Evolutionary conservation across 495 filamentous ascomycete genomes (phyloP).

Genomic region (Aspergillus ostianus): DNA sequence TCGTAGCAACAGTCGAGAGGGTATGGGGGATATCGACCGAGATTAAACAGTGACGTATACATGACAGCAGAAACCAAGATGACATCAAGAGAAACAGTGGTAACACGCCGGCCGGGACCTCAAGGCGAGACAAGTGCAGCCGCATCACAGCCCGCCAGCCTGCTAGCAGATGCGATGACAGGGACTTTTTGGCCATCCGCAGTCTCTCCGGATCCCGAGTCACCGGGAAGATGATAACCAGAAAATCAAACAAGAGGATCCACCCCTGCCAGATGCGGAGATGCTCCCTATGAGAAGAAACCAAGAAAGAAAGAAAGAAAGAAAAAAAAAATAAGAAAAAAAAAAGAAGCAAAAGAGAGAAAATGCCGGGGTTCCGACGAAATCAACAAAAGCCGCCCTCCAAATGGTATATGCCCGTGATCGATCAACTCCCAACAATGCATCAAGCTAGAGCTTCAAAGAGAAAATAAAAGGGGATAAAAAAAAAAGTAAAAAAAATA

Average conservation of each 20-base stretch:
- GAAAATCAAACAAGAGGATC: constrained; percentile 6
- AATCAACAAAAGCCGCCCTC: constrained; percentile 27
- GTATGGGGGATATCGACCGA: constrained; percentile 12
- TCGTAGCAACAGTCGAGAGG: constrained; percentile 6
- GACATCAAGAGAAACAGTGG: constrained; percentile 8
- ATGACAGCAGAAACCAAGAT: constrained; percentile 12
- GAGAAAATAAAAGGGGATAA: constrained; percentile 12
- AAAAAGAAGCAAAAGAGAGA: constrained; percentile 10
- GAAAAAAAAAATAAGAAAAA: constrained; percentile 12
- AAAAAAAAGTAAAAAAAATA: constrained; percentile 11
- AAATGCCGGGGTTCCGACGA: constrained; percentile 1
- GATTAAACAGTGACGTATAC: constrained; percentile 9
- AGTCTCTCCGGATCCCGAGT: not conserved
- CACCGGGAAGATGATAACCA: constrained; percentile 2
- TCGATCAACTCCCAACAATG: constrained; percentile 39
- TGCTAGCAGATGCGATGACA: constrained; percentile 29
- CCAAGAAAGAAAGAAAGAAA: constrained; percentile 12
- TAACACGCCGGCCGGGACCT: not conserved
- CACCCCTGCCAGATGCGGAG: not conserved
- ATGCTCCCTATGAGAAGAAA: not conserved
- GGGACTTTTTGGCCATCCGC: not conserved
- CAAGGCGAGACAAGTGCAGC: constrained; percentile 13
- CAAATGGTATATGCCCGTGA: constrained; percentile 20
- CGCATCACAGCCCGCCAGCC: constrained; percentile 34
- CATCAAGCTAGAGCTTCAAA: constrained; percentile 24